These are phyloP conservation scores for Aspergillus campestris DNA, from an alignment of 495 filamentous ascomycete species.

Conservation along the genomic window DNA sequence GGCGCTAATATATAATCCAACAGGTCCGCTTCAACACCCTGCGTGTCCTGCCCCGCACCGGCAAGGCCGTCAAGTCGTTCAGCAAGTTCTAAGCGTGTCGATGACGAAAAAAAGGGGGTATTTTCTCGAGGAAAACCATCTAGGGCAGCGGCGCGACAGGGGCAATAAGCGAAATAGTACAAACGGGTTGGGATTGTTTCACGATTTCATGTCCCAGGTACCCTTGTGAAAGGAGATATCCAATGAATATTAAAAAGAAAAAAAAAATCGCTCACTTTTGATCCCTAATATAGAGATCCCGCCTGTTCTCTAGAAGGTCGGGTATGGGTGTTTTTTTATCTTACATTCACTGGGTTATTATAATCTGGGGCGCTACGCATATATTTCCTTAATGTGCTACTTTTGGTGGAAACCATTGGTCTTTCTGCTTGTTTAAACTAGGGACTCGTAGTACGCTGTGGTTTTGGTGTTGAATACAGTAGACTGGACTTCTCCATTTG, in stretches of 20 bases:
- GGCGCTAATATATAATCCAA: constrained; percentile 14
- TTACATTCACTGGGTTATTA: constrained; percentile 11
- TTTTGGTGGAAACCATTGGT: not conserved
- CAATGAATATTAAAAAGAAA: constrained; percentile 30
- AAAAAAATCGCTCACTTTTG: constrained; percentile 36
- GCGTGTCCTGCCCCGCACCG: constrained; percentile 89
- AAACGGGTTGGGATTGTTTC: constrained; percentile 40
- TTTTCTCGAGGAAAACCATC: constrained; percentile 29
- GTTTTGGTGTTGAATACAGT: no score
- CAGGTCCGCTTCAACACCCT: constrained; percentile 99
- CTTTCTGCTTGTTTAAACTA: not conserved
- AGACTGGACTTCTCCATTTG: no score
- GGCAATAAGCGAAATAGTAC: constrained; percentile 32
- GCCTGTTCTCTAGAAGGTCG: constrained; percentile 3
- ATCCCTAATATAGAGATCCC: constrained; percentile 23
- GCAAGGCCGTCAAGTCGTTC: constrained; percentile 96
- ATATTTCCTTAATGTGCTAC: no score
- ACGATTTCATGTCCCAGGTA: constrained; percentile 43
- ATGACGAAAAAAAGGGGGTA: constrained; percentile 23
- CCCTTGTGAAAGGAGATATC: constrained; percentile 41
- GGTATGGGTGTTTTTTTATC: constrained; percentile 9
- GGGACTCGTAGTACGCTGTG: no score
- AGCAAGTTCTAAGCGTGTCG: constrained; percentile 76
- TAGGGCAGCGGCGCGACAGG: constrained; percentile 40
- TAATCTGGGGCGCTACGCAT: not conserved